Conservation (phyloP, 2,329 filamentous ascomycete genomes). For the Uncinocarpus reesii region DNA sequence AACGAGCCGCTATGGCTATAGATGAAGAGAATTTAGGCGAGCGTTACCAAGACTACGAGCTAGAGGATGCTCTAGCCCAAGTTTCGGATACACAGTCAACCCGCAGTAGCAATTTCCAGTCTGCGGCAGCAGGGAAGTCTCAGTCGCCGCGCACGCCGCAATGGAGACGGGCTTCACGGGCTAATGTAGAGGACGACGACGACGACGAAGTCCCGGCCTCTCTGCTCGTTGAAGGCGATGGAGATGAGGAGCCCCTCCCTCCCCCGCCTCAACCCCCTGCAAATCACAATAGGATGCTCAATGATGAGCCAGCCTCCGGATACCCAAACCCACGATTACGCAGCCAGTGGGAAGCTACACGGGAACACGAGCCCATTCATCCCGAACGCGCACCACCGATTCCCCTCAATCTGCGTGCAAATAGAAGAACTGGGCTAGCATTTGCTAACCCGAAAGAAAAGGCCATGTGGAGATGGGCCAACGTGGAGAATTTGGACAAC, state of each 20-base stretch:
- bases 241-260: conserved; percentile 30
- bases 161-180: conserved; percentile 26
- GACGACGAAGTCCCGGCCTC: conserved; percentile 51
- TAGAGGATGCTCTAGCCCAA: conserved; percentile 47
- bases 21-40: conserved; percentile 43
- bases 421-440: conserved; percentile 23
- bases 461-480: conserved; percentile 87
- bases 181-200: conserved; percentile 24
- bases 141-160: conserved; percentile 14
- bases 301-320: conserved; percentile 18
- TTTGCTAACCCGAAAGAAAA: conserved; percentile 56
- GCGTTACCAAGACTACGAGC: conserved; percentile 47
- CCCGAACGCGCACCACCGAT: conserved; percentile 10
- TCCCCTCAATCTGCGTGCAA: conserved; percentile 6
- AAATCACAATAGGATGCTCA: conserved; percentile 15
- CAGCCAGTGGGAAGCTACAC: conserved; percentile 43
- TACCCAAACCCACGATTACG: conserved; percentile 31
- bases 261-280: conserved; percentile 31
- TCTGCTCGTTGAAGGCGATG: conserved; percentile 47
- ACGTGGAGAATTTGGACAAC: conserved; percentile 77
- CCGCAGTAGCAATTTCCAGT: conserved; percentile 27
- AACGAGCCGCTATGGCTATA: conserved; percentile 38
- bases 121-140: not conserved
- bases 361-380: conserved; percentile 35
- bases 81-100: conserved; percentile 40